Conservation (phyloP, 2,329 filamentous ascomycete genomes). For the Neopestalotiopsis clavispora region DNA sequence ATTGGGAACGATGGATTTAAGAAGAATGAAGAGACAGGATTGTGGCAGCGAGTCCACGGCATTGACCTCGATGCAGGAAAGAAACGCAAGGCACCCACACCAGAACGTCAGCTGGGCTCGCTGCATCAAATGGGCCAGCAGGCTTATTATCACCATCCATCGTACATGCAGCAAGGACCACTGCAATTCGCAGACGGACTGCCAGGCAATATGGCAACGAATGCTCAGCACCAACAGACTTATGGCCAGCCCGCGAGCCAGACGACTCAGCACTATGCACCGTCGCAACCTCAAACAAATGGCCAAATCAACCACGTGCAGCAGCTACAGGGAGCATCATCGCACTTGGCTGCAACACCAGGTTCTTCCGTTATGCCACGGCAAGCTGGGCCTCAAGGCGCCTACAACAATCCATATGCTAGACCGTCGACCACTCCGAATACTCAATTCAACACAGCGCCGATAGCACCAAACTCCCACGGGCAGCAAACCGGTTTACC, state of each 20-base stretch:
- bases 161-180: slow-evolving; percentile 31
- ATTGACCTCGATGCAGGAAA: slow-evolving; percentile 65
- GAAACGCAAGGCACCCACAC: slow-evolving; percentile 61
- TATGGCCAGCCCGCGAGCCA: slow-evolving; percentile 27
- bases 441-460: slow-evolving; percentile 30
- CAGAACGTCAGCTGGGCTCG: slow-evolving; percentile 46
- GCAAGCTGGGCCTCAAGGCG: slow-evolving; percentile 31
- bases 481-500: neutral
- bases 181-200: slow-evolving; percentile 28
- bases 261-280: slow-evolving; percentile 22
- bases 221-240: slow-evolving; percentile 28
- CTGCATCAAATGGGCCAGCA: slow-evolving; percentile 33
- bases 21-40: slow-evolving; percentile 60
- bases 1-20: slow-evolving; percentile 66
- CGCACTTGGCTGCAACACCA: slow-evolving; percentile 33
- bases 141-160: slow-evolving; percentile 35
- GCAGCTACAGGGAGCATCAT: slow-evolving; percentile 26
- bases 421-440: slow-evolving; percentile 32
- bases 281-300: slow-evolving; percentile 7
- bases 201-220: slow-evolving; percentile 23
- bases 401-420: slow-evolving; percentile 38
- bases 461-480: slow-evolving; percentile 24
- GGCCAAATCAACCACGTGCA: neutral
- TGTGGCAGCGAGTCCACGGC: slow-evolving; percentile 63
- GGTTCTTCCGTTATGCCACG: slow-evolving; percentile 27